These are phyloP conservation scores for Ganoderma leucocontextum DNA, from an alignment of 1,284 basidiomycete species.

Conservation along the genomic window DNA sequence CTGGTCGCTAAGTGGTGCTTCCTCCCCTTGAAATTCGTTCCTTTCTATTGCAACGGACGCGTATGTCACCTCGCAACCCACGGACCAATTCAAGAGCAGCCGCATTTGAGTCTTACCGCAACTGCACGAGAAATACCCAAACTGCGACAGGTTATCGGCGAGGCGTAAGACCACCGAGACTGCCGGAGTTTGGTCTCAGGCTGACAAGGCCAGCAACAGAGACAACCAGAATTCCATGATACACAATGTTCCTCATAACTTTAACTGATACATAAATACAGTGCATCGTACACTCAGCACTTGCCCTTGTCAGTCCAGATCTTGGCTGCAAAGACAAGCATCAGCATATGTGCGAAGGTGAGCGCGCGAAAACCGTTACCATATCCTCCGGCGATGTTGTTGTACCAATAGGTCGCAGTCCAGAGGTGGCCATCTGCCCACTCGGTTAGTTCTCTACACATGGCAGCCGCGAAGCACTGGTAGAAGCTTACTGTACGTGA, in stretches of 20 bases:
- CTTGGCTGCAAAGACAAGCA: conserved; percentile 42
- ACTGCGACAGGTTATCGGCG: conserved; percentile 96
- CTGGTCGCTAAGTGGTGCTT: conserved; percentile 30
- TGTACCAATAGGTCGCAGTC: conserved; percentile 74
- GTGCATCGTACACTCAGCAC: conserved; percentile 44
- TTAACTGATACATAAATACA: neutral
- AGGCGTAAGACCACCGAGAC: conserved; percentile 63
- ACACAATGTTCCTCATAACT: neutral
- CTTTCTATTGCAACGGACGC: neutral
- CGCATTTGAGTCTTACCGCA: conserved; percentile 94
- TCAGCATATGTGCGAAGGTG: neutral
- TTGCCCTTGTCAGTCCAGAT: conserved; percentile 67
- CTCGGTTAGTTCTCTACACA: conserved; percentile 23
- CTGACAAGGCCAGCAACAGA: conserved; percentile 86
- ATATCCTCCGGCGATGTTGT: conserved; percentile 61
- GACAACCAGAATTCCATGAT: neutral
- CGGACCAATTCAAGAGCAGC: conserved; percentile 96
- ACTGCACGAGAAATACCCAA: conserved; percentile 86
- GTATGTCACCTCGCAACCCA: conserved; percentile 54
- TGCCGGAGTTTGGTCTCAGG: conserved; percentile 69
- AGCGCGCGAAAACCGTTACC: conserved; percentile 35
- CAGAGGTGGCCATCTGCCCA: conserved; percentile 59
- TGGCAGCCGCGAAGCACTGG: neutral
- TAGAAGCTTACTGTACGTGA: conserved; percentile 55
- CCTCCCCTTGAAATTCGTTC: neutral